Evolutionary conservation across 139 green algal genomes (phyloP), one percentile per base, ranked within the genome.

Genomic region (Chlamydomonas sp.): DNA sequence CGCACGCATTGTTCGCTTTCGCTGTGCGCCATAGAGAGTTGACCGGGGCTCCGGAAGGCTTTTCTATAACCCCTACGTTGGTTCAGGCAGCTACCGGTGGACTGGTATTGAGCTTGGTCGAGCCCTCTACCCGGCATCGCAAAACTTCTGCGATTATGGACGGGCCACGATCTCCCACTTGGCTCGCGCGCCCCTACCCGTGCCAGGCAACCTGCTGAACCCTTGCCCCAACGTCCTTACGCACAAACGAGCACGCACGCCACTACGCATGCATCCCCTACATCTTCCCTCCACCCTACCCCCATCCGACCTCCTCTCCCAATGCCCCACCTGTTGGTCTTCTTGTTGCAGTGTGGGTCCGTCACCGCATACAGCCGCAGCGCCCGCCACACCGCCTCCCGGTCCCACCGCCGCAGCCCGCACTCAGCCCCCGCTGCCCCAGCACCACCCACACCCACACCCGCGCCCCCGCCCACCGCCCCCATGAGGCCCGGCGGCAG

Each of bases 291-390:
- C 69, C 69, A 58, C 4, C n/a, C 31, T 0, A 49, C 31, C 31
- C 31, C 31, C 71, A 20, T 60, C n/a, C n/a, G n/a, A 5, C n/a
- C 71, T 15, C 71, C 2, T 17, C n/a, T 4, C 71, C 20, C 63
- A 3, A 89, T 49, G 3, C 49, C 82, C 9, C 58, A 89, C 84
- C 89, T 86, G 69, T 73, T 83, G 12, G 63, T 63, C 63, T 84
- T 85, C 6, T 59, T 84, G 79, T 98, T 97, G 83, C 92, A 96
- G 20, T 63, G 74, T 0, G 94, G 89, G 90, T 98, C 96, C 1
- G 96, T 98, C 18, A 99, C 96, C 0, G 90, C 96, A 78, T 99
- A 99, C 77, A 97, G 71, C 20, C 91, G 77, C 66, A 98, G 86
- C 78, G 96, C 92, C 15, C 68, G 20, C 67, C 89, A 74, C 86